Base-by-base conservation (phyloP, 768 basidiomycete species). In the Kondoa malvinella region DNA sequence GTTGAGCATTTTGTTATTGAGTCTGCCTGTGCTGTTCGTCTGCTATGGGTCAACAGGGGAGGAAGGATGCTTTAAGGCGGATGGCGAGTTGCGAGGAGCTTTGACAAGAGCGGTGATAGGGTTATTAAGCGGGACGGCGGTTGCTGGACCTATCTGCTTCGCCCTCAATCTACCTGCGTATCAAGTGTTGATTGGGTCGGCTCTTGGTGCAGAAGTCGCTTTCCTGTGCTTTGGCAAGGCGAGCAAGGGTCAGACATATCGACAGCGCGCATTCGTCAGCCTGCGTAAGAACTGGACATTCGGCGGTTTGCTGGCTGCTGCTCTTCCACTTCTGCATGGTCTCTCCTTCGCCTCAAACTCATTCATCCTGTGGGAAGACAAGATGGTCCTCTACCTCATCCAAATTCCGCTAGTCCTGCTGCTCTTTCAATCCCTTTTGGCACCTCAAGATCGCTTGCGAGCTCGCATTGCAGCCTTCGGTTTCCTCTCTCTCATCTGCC, bases 291-390 rank as follows among this genome's bases (percentile, higher is more conserved):
- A 65, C 33, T 65, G 27, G 25, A 21, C 15, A 29, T 29, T 50
- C 40, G 66, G 59, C n/a, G 40, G 40, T 30, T 26, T 25, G 58
- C 25, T 69, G 34, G 64, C 33, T 14, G 56, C 72, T n/a, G 25
- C 72, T 56, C 14, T 87, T 50, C 77, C 84, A 34, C 81, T 87
- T 66, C 67, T 76, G 1, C 92, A 97, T 73, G 77, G 85, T 1
- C 66, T 87, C 2, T 80, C 86, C 4, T 94, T 94, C 77, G 82
- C 86, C 17, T 94, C 92, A 29, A 97, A 97, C 79, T 95, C 92
- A 0, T 94, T 89, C 80, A 89, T 88, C n/a, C 83, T 97, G 76
- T 96, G 92, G 91, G 95, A 99, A 81, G 92, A 96, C 76, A 82
- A 83, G 33, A 80, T 89, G 66, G 80, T 87, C 14, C 83, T 85